Evolutionary conservation across 495 filamentous ascomycete genomes (phyloP), one percentile per base, ranked within the genome.

Genomic region (Bathelium albidoporum): DNA sequence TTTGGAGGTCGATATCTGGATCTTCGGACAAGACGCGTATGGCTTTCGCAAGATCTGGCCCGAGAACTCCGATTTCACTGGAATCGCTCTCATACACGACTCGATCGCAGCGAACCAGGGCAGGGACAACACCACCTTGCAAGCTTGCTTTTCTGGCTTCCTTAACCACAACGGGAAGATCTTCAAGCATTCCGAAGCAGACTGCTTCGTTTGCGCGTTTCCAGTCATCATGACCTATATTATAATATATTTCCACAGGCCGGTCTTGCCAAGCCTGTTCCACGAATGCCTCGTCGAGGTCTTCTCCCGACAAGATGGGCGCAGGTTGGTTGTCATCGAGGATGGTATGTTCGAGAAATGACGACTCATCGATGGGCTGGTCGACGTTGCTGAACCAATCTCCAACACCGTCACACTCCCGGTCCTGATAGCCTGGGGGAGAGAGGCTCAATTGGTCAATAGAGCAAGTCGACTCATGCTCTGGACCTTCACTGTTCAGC

Each of bases 21-120:
- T 55, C 49, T 55, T 55, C 49, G 49, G 24, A 55, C 24, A 55
- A 29, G 5, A 55, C 49, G 9, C 49, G 49, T 55, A 55, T 55
- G 22, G 49, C 49, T 55, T 55, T 55, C 5, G 49, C 49, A 29
- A 20, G 26, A 12, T 12, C 24, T 11, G 49, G 49, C 24, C 29
- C 49, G 20, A 55, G 4, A 9, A 9, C 9, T 28, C 49, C 49
- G 20, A 55, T 29, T 29, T 55, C 49, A 29, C 24, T 55, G 2
- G 24, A 55, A 28, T 55, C 24, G 2, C 24, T 24, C 16, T 55
- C 22, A 55, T 28, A 24, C 20, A 29, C 26, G 5, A 55, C 49
- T 9, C 49, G 24, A 11, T 55, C 9, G 16, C 9, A 16, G 24
- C 20, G 24, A 16, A 55, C 49, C 24, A 10, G 26, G 26, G 49